phyloP scores from a whole-genome alignment of 1,284 basidiomycete genomes.

The Porodaedalea pini region DNA sequence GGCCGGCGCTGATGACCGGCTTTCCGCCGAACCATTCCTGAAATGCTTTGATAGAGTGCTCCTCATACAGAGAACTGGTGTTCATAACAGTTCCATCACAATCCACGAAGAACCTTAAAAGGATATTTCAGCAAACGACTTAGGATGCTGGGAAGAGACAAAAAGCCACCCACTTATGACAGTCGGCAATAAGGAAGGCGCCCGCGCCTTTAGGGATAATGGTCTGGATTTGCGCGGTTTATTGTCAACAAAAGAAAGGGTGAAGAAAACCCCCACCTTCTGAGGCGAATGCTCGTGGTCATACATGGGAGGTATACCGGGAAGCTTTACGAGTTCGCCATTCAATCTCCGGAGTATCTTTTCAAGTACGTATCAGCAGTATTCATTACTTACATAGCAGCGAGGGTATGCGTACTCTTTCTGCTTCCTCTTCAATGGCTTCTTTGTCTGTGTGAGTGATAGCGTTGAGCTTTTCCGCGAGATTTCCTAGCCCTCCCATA shows the following conservation, averaged over 20 bases:
- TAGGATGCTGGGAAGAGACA: neutral
- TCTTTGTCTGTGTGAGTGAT: conserved; percentile 2
- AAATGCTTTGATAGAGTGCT: neutral
- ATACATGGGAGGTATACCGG: conserved; percentile 15
- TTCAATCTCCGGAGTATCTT: conserved; percentile 3
- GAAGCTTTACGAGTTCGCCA: conserved; percentile 3
- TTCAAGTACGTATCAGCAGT: too few species aligned
- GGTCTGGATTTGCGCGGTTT: neutral
- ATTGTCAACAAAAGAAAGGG: neutral
- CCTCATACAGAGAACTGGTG: conserved; percentile 1
- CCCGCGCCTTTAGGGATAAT: neutral
- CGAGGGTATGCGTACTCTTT: neutral
- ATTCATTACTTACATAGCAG: neutral
- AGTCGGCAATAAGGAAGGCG: neutral
- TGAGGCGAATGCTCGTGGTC: conserved; percentile 13
- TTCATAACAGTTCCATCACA: conserved; percentile 12
- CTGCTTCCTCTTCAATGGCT: neutral
- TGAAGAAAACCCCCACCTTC: neutral
- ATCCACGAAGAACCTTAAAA: neutral
- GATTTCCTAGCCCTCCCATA: neutral
- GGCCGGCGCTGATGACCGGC: conserved; percentile 5
- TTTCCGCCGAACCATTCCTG: conserved; percentile 8
- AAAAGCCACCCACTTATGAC: neutral
- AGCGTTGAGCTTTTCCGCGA: conserved; percentile 9
- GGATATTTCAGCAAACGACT: neutral